These are phyloP conservation scores for Colletotrichum paranaense DNA, from an alignment of 2,329 filamentous ascomycete species.

Conservation along the genomic window DNA sequence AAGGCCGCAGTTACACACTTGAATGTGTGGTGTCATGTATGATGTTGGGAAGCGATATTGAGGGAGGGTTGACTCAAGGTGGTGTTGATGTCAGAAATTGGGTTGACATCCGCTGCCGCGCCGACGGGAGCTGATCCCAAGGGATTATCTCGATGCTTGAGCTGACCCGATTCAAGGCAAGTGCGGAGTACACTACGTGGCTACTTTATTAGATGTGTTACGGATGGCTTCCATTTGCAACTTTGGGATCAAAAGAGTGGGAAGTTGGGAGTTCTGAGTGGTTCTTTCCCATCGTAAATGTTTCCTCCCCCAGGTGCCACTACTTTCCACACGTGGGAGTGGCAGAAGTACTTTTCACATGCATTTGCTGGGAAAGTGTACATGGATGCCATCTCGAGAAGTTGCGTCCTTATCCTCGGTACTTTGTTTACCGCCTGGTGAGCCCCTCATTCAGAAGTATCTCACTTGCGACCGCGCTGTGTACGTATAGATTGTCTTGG, in stretches of 20 bases:
- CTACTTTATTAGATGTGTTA: background rate
- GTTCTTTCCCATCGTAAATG: background rate
- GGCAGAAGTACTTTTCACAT: conserved; percentile 1
- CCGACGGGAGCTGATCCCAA: background rate
- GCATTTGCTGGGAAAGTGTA: background rate
- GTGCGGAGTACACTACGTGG: background rate
- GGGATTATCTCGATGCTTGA: background rate
- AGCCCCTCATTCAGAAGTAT: conserved; percentile 3
- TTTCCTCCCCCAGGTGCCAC: conserved; percentile 26
- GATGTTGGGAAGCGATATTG: background rate
- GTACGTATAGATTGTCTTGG: background rate
- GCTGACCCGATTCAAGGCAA: background rate
- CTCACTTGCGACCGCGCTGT: background rate
- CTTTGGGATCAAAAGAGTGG: background rate
- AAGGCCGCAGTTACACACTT: background rate
- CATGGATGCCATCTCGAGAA: background rate
- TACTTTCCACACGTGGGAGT: conserved; percentile 32
- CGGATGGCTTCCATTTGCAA: too few relatives aligned
- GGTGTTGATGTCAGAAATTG: background rate
- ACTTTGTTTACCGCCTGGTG: background rate
- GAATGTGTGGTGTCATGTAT: background rate
- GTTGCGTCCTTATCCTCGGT: conserved; percentile 6
- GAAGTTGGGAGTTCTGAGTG: background rate
- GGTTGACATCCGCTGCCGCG: background rate
- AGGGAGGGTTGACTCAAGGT: background rate